These are phyloP conservation scores for Metschnikowia anglica DNA, from an alignment of 805 yeast genomes.

Conservation along the genomic window DNA sequence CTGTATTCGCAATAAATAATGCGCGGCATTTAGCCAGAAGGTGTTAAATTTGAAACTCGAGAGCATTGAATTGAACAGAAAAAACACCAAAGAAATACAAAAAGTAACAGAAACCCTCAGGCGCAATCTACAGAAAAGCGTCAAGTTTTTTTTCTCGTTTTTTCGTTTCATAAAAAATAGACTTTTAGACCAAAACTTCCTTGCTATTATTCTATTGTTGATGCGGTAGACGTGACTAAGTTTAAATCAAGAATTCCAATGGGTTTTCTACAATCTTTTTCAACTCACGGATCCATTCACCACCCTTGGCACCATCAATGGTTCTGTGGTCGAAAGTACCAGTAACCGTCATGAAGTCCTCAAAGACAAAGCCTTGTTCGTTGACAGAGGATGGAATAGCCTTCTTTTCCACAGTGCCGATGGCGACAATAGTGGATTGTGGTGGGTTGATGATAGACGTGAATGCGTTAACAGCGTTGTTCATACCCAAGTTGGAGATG, in stretches of 20 bases:
- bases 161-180: background rate
- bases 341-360: conserved; percentile 85
- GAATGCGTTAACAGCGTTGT: conserved; percentile 86
- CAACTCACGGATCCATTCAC: conserved; percentile 91
- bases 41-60: background rate
- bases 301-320: conserved; percentile 97
- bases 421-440: conserved; percentile 89
- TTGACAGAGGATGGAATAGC: conserved; percentile 91
- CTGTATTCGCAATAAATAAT: background rate
- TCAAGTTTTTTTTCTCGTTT: too few relatives aligned
- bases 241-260: conserved; percentile 80
- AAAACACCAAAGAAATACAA: background rate
- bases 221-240: conserved; percentile 1
- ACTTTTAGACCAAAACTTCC: conserved; percentile 2
- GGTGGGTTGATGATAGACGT: conserved; percentile 99
- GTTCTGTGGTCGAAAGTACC: conserved; percentile 98
- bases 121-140: too few relatives aligned
- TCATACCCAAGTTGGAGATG: conserved; percentile 98
- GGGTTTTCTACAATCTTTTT: conserved; percentile 94
- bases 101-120: too few relatives aligned
- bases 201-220: conserved; percentile 9
- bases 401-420: conserved; percentile 88
- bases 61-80: background rate
- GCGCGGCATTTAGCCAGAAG: background rate
- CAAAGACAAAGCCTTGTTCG: conserved; percentile 90